Evolutionary conservation across 23 red algal genomes (phyloP).

Genomic region (Gracilaria vermiculophylla): DNA sequence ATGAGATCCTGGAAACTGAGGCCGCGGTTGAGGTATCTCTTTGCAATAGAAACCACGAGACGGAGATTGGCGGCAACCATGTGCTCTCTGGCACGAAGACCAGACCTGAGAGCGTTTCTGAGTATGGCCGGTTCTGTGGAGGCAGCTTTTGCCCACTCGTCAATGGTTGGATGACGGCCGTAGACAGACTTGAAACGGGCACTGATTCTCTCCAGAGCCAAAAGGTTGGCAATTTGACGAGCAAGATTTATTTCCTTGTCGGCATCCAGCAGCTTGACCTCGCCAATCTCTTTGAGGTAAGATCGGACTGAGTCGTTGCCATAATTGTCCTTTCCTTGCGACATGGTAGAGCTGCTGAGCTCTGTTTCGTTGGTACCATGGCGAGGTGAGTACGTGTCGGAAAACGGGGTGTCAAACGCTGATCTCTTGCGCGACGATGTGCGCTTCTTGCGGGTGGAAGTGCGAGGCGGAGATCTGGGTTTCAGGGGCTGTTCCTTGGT

Average conservation of each 20-base stretch:
- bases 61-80: slow-evolving; percentile 95
- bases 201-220: slow-evolving; percentile 58
- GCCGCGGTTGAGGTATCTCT: slow-evolving; percentile 91
- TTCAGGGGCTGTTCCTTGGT: background rate
- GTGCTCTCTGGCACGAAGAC: slow-evolving; percentile 82
- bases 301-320: slow-evolving; percentile 55
- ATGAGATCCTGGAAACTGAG: slow-evolving; percentile 96
- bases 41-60: slow-evolving; percentile 95
- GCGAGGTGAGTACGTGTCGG: background rate
- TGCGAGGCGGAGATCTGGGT: background rate
- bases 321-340: background rate
- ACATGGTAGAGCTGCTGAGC: background rate
- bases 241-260: slow-evolving; percentile 73
- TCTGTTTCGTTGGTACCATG: no score
- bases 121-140: slow-evolving; percentile 29
- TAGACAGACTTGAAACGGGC: slow-evolving; percentile 22
- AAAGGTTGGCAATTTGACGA: slow-evolving; percentile 47
- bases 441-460: background rate
- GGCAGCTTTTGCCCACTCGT: slow-evolving; percentile 67
- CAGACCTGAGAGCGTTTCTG: slow-evolving; percentile 30
- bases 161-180: slow-evolving; percentile 55
- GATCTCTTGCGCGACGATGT: background rate
- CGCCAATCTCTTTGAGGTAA: slow-evolving; percentile 84
- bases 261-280: slow-evolving; percentile 66
- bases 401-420: background rate